Evolutionary conservation across 352 stramenopile genomes (phyloP), one percentile per base, ranked within the genome.

Genomic region (Plasmopara muralis): DNA sequence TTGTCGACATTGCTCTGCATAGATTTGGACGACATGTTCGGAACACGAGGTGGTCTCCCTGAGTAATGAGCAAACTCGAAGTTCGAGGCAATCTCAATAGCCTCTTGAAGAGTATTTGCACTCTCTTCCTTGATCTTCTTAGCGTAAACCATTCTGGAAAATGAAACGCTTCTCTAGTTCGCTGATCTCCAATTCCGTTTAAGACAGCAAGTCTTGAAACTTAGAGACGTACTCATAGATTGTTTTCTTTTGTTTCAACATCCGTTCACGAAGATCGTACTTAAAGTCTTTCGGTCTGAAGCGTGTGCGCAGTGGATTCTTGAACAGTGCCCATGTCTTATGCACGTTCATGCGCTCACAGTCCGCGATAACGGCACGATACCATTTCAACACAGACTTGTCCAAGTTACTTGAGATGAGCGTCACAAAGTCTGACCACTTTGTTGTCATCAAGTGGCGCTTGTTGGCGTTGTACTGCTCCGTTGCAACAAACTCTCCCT

Each of bases 161-260:
- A 44, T n/a, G 39, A 44, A 44, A 44, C 39, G 39, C 15, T 44
- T 44, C 39, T 44, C 9, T 4, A 44, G 18, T 9, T 44, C 39
- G 15, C 8, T 44, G n/a, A 2, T 44, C 9, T 38, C 33, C 9
- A 38, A 14, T 14, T 38, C 1, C 9, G 2, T 38, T 38, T 5
- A 14, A 38, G 13, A 38, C 13, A 38, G 13, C 13, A 38, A 14
- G n/a, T 38, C 33, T 38, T 38, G 33, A 38, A 38, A 38, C 4
- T 38, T 5, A 2, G 33, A 38, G 33, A 38, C 4, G 13, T 38
- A 14, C 13, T 38, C 33, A 14, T 38, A 2, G 33, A 38, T 38
- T 9, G 9, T 14, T 38, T 38, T 5, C 33, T 38, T 38, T 38
- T 38, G 33, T 9, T 38, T 38, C 13, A 38, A 38, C 33, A 38